Percentiles rank a stretch among this genome's conserved stretches.
These are phyloP conservation scores for Lentinus brumalis DNA, from an alignment of 768 basidiomycete genomes.

Conservation along the genomic window DNA sequence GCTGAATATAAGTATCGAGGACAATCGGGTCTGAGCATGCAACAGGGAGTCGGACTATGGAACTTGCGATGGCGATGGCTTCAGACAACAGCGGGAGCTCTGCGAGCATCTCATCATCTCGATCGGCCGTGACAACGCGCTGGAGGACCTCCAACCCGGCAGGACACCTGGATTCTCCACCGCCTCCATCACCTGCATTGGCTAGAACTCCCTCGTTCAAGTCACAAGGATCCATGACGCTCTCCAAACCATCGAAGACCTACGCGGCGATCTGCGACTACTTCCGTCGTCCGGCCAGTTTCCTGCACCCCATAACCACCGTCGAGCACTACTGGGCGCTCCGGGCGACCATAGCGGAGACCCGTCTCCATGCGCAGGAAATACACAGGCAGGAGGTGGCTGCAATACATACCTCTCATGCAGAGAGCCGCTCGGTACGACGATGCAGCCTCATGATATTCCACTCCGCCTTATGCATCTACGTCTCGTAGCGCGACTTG, in stretches of 20 bases:
- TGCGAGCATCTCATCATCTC: no score
- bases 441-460: not conserved
- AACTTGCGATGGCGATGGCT: not conserved
- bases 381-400: slow-evolving; percentile 53
- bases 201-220: no score
- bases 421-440: slow-evolving; percentile 35
- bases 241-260: no score
- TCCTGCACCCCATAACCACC: slow-evolving; percentile 5
- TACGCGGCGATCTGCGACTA: not conserved
- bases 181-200: no score
- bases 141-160: no score
- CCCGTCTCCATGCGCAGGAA: slow-evolving; percentile 51
- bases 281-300: not conserved
- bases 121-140: no score
- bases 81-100: not conserved
- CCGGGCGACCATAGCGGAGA: slow-evolving; percentile 67
- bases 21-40: not conserved
- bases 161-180: no score
- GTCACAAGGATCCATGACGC: no score
- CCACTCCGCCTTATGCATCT: not conserved
- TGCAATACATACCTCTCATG: slow-evolving; percentile 33
- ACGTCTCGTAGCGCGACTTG: slow-evolving; percentile 44
- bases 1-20: not conserved
- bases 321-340: slow-evolving; percentile 68
- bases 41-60: not conserved